These are phyloP conservation scores for Mitragyna speciosa DNA, from an alignment of 257 asterid genomes.

Conservation along the genomic window DNA sequence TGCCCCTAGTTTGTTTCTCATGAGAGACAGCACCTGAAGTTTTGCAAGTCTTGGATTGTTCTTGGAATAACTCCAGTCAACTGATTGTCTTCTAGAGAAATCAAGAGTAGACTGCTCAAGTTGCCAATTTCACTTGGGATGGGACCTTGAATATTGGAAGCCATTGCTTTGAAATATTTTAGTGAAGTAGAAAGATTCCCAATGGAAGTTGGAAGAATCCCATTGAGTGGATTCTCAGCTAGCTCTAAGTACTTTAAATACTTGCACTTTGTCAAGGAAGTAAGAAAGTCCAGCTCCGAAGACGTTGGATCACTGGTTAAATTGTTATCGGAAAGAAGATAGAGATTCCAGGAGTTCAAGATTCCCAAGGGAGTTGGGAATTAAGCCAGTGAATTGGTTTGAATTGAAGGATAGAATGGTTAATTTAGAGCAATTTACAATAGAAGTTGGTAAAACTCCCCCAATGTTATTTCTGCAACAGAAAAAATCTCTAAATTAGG, in stretches of 20 bases:
- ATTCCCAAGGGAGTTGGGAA: not conserved
- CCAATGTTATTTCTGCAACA: not conserved
- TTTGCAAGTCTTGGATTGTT: too few species aligned
- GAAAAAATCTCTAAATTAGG: not conserved
- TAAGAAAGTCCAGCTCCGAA: too few species aligned
- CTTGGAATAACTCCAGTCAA: conserved; percentile 16
- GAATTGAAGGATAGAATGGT: accelerated
- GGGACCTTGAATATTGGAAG: too few species aligned
- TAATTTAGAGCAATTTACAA: not conserved
- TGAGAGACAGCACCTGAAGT: not conserved
- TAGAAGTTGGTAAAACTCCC: not conserved
- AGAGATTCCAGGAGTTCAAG: not conserved
- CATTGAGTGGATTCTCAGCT: not conserved
- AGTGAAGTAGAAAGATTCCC: not conserved
- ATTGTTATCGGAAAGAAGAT: too few species aligned
- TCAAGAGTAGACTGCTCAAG: conserved; percentile 10
- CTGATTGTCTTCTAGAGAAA: not conserved
- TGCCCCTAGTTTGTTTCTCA: conserved; percentile 12
- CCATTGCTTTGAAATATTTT: accelerated
- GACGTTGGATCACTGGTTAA: too few species aligned
- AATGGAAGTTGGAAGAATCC: not conserved
- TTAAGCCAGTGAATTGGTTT: not conserved
- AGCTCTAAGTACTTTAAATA: not conserved
- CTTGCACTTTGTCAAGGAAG: not conserved
- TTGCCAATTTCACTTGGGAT: conserved; percentile 41